phyloP scores from a whole-genome alignment of 805 yeast species.

The Ogataea degrootiae region DNA sequence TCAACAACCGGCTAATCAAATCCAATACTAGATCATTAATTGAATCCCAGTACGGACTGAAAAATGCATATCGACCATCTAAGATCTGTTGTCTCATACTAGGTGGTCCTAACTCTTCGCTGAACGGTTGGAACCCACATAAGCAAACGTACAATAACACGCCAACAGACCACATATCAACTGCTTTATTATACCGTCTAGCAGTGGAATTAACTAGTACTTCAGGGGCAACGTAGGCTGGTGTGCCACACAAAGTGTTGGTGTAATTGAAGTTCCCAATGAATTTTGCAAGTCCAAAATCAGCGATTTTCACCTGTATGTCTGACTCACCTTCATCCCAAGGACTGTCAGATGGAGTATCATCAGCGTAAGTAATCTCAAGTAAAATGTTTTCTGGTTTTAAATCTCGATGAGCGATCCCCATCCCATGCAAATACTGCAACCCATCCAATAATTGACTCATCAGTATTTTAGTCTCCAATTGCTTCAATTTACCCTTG shows the following conservation, averaged over 20 bases:
- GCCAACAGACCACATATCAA: slow-evolving; percentile 81
- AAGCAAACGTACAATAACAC: slow-evolving; percentile 72
- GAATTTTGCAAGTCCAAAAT: slow-evolving; percentile 69
- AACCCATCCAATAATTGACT: slow-evolving; percentile 55
- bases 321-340: slow-evolving; percentile 60
- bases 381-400: slow-evolving; percentile 85
- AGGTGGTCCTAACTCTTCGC: slow-evolving; percentile 79
- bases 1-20: slow-evolving; percentile 55
- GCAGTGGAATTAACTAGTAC: slow-evolving; percentile 48
- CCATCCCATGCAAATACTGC: slow-evolving; percentile 85
- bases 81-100: slow-evolving; percentile 70
- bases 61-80: slow-evolving; percentile 64
- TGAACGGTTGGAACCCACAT: slow-evolving; percentile 83
- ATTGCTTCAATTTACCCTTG: slow-evolving; percentile 56
- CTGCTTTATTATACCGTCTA: slow-evolving; percentile 61
- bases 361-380: slow-evolving; percentile 39
- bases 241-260: slow-evolving; percentile 79
- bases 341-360: slow-evolving; percentile 30
- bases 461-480: slow-evolving; percentile 58
- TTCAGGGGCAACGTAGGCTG: slow-evolving; percentile 85
- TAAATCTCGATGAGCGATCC: slow-evolving; percentile 88
- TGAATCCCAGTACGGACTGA: slow-evolving; percentile 75
- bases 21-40: slow-evolving; percentile 63
- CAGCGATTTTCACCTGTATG: slow-evolving; percentile 70
- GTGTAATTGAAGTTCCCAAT: slow-evolving; percentile 72